Conservation (phyloP, 2,329 filamentous ascomycete species). For the Diplodia seriata region DNA sequence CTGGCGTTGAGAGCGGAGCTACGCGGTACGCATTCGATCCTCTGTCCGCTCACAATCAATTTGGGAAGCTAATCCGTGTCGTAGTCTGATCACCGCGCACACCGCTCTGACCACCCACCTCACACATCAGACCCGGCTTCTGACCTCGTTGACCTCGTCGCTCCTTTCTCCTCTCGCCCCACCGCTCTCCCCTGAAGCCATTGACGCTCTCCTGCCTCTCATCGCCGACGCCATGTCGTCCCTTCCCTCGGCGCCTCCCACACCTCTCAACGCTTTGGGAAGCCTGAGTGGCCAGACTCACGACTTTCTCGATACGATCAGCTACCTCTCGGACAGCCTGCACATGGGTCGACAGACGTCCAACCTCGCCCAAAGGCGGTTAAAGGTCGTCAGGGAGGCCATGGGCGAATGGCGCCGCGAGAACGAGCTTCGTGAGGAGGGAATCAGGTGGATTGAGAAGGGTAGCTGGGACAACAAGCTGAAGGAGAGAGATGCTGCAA, state of each 20-base stretch:
- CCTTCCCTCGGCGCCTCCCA: conserved; percentile 70
- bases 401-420: conserved; percentile 85
- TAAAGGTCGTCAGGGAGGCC: conserved; percentile 83
- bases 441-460: conserved; percentile 78
- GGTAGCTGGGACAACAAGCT: conserved; percentile 85
- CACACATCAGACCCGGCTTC: conserved; percentile 74
- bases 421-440: conserved; percentile 81
- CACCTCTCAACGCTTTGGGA: conserved; percentile 70
- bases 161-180: conserved; percentile 73
- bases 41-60: not conserved
- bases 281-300: conserved; percentile 71
- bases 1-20: conserved; percentile 73
- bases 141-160: conserved; percentile 76
- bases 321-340: conserved; percentile 85
- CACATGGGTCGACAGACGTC: conserved; percentile 94
- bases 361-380: conserved; percentile 76
- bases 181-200: conserved; percentile 67
- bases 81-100: conserved; percentile 76
- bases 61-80: not conserved
- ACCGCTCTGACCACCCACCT: conserved; percentile 77
- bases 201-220: conserved; percentile 73
- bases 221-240: conserved; percentile 69
- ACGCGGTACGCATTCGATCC: conserved; percentile 62
- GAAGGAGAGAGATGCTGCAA: conserved; percentile 78
- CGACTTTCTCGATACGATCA: conserved; percentile 79